A percentile compares a stretch with the other conserved stretches of the same genome.
These are phyloP conservation scores for Tagetes erecta DNA, from an alignment of 129 eudicot species.

Conservation along the genomic window DNA sequence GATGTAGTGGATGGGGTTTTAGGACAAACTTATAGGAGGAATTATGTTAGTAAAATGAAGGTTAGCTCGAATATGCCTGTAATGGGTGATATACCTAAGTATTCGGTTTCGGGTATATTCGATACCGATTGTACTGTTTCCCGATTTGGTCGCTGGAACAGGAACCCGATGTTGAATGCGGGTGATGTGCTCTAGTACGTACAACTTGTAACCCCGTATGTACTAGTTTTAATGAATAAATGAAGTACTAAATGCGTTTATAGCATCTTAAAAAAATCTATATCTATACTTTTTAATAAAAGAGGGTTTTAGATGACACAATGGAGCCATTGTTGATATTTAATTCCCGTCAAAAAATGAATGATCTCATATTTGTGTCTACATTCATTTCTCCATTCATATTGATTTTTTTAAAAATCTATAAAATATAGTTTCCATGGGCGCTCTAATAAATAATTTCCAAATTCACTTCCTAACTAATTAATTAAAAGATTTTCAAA, in stretches of 20 bases:
- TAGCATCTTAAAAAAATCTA: too few species aligned
- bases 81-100: constrained; percentile 37
- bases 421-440: too few species aligned
- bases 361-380: too few species aligned
- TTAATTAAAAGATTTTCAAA: too few species aligned
- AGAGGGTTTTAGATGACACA: too few species aligned
- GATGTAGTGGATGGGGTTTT: constrained; percentile 43
- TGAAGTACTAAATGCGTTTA: neutral
- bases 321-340: too few species aligned
- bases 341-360: too few species aligned
- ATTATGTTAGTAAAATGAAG: constrained; percentile 42
- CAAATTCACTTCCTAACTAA: too few species aligned
- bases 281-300: too few species aligned
- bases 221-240: neutral
- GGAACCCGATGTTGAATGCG: neutral
- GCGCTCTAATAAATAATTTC: too few species aligned
- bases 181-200: constrained; percentile 1
- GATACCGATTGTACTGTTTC: constrained; percentile 40
- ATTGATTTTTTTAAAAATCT: too few species aligned
- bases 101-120: constrained; percentile 31
- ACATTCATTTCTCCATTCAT: too few species aligned
- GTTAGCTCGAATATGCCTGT: constrained; percentile 42
- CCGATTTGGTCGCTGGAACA: constrained; percentile 24
- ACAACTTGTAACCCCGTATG: neutral
- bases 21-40: constrained; percentile 47